phyloP scores from a whole-genome alignment of 2,329 filamentous ascomycete genomes.

The Thelonectria olida region DNA sequence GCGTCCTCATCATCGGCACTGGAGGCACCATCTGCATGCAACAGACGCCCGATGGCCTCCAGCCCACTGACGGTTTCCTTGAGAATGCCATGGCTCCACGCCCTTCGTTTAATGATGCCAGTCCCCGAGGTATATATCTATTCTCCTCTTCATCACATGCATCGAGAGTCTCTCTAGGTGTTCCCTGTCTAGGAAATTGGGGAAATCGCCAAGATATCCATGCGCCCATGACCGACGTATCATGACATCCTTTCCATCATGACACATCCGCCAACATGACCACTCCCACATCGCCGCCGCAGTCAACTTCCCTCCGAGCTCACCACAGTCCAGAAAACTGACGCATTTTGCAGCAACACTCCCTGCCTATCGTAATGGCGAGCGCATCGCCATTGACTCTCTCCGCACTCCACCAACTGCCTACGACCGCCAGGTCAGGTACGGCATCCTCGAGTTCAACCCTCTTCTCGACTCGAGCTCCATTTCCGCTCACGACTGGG shows the following conservation, averaged over 20 bases:
- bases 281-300: neutral
- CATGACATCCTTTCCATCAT: slow-evolving; percentile 15
- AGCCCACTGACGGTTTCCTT: slow-evolving; percentile 83
- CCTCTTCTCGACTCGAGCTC: slow-evolving; percentile 89
- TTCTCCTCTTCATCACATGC: neutral
- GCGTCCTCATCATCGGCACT: slow-evolving; percentile 90
- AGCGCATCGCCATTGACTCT: slow-evolving; percentile 66
- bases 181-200: neutral
- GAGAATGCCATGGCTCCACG: slow-evolving; percentile 83
- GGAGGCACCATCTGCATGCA: slow-evolving; percentile 94
- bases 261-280: slow-evolving; percentile 4
- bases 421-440: slow-evolving; percentile 83
- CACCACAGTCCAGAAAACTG: neutral
- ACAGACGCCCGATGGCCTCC: slow-evolving; percentile 79
- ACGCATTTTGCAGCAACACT: slow-evolving; percentile 52
- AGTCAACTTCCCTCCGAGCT: neutral
- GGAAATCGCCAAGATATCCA: neutral
- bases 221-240: slow-evolving; percentile 1
- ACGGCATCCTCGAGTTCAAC: slow-evolving; percentile 84
- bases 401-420: slow-evolving; percentile 82
- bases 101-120: slow-evolving; percentile 83
- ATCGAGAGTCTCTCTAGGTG: neutral
- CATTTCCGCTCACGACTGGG: slow-evolving; percentile 87
- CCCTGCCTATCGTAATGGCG: slow-evolving; percentile 60
- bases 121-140: slow-evolving; percentile 41